Evolutionary conservation across 2,329 filamentous ascomycete genomes (phyloP).

Genomic region (Hypoxylon sp.): DNA sequence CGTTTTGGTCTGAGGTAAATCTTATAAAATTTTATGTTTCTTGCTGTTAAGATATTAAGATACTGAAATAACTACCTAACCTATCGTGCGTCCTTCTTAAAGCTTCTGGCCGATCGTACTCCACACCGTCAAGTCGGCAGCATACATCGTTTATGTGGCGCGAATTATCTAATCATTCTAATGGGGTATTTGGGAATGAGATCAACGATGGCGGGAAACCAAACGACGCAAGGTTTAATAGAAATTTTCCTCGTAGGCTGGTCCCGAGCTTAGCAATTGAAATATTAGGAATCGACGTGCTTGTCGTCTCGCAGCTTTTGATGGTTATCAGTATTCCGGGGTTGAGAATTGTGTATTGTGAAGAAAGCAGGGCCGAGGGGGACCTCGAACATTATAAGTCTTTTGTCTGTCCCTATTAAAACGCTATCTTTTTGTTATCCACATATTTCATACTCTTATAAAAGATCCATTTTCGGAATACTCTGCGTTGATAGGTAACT

Average conservation of each 20-base stretch:
- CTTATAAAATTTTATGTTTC: background rate
- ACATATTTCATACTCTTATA: background rate
- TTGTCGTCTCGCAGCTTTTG: background rate
- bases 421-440: background rate
- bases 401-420: background rate
- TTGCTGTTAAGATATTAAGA: background rate
- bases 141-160: background rate
- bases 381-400: too few relatives aligned
- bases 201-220: background rate
- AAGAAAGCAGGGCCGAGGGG: background rate
- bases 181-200: background rate
- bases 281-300: background rate
- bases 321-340: background rate
- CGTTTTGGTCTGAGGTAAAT: background rate
- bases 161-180: background rate
- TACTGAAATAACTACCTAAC: background rate
- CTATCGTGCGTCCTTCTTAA: too few relatives aligned
- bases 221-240: background rate
- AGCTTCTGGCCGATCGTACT: background rate
- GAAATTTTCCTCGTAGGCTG: background rate
- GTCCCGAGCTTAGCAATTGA: background rate
- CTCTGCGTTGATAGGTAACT: background rate
- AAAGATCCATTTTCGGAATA: background rate
- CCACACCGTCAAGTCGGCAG: too few relatives aligned
- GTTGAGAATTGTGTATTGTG: background rate